Evolutionary conservation across 352 stramenopile species (phyloP).

Genomic region (Pythium brachiatum): DNA sequence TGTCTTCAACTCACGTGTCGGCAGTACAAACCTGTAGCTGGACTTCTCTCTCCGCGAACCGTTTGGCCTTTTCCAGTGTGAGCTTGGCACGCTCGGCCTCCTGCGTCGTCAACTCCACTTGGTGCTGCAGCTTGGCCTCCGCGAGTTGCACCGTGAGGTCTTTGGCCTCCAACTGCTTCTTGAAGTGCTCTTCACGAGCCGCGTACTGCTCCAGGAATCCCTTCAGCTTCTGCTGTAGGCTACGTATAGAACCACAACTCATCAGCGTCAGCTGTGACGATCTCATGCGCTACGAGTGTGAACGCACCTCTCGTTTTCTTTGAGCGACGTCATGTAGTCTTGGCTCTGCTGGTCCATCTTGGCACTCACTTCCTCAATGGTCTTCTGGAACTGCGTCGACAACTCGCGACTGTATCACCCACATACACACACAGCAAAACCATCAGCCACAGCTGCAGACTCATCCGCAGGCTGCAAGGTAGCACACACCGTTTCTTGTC

Average conservation of each 20-base stretch:
- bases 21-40: constrained; percentile 58
- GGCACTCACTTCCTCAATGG: constrained; percentile 84
- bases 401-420: constrained; percentile 47
- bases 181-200: constrained; percentile 78
- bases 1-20: too few species aligned
- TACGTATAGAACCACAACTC: too few species aligned
- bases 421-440: constrained; percentile 3
- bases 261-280: too few species aligned
- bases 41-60: constrained; percentile 74
- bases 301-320: constrained; percentile 81
- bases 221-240: constrained; percentile 83
- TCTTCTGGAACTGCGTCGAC: constrained; percentile 80
- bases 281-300: too few species aligned
- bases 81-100: constrained; percentile 68
- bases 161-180: constrained; percentile 81
- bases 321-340: constrained; percentile 79
- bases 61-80: constrained; percentile 81
- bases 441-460: too few species aligned
- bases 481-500: constrained; percentile 63
- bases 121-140: constrained; percentile 79
- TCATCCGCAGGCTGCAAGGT: too few species aligned
- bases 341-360: constrained; percentile 88
- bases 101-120: constrained; percentile 66
- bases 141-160: constrained; percentile 76
- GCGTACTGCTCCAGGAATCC: constrained; percentile 80